Evolutionary conservation across 345 rosid species (phyloP).

Genomic region (Reutealis trisperma): DNA sequence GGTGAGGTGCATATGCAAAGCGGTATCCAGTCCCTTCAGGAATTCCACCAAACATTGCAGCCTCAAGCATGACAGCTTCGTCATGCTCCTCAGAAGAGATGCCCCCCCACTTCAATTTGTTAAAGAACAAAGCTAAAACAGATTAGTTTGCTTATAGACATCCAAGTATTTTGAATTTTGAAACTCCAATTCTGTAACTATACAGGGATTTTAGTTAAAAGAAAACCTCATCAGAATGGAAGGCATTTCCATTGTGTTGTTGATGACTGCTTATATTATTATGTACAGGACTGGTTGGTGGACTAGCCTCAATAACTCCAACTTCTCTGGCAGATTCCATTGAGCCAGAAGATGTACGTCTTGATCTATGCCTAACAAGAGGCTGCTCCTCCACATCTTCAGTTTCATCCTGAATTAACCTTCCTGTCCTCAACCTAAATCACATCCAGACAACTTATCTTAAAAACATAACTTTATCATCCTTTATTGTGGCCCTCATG

Average conservation of each 20-base stretch:
- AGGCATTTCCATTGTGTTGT: constrained; percentile 45
- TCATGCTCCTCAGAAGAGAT: constrained; percentile 97
- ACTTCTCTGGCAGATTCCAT: constrained; percentile 47
- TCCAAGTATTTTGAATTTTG: neutral
- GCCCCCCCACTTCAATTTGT: constrained; percentile 86
- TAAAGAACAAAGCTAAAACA: constrained; percentile 21
- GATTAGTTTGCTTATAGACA: constrained; percentile 4
- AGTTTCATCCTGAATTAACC: constrained; percentile 63
- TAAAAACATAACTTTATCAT: neutral
- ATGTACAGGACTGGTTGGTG: constrained; percentile 61
- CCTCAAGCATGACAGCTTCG: constrained; percentile 99
- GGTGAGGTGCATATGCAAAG: constrained; percentile 62
- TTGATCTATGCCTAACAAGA: constrained; percentile 67
- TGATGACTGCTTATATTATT: constrained; percentile 39
- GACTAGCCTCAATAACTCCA: constrained; percentile 42
- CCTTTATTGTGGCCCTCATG: neutral
- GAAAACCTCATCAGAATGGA: constrained; percentile 78
- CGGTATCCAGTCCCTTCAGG: constrained; percentile 76
- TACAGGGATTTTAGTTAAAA: constrained; percentile 1
- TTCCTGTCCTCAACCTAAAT: constrained; percentile 63
- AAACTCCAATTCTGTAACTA: neutral
- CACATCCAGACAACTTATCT: neutral
- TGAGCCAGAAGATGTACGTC: constrained; percentile 49
- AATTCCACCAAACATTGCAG: constrained; percentile 99
- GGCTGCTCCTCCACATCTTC: constrained; percentile 78